These are phyloP conservation scores for Pseudozyma tsukubaensis DNA, from an alignment of 1,284 basidiomycete genomes.

Conservation along the genomic window DNA sequence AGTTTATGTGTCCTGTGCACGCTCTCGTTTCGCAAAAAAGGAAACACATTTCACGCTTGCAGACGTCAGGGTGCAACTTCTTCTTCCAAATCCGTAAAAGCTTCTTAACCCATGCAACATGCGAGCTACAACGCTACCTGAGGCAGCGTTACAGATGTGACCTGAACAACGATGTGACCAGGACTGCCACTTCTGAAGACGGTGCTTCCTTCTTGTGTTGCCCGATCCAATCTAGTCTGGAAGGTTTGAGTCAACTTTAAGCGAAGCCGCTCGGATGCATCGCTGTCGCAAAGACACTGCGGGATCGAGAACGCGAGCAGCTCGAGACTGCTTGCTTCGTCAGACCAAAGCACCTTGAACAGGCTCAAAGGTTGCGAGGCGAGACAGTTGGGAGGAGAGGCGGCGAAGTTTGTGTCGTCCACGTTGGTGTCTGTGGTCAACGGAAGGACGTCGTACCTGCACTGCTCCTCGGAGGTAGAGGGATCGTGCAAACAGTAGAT, in stretches of 20 bases:
- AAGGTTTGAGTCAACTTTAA: slow-evolving; percentile 2
- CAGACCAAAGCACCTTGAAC: slow-evolving; percentile 13
- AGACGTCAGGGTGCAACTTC: no score
- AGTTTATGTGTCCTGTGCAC: no score
- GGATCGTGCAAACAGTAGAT: slow-evolving; percentile 26
- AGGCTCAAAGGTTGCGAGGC: slow-evolving; percentile 18
- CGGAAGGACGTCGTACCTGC: slow-evolving; percentile 11
- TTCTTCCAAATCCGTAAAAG: no score
- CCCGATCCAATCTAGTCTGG: slow-evolving; percentile 3
- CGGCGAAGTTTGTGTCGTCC: slow-evolving; percentile 3
- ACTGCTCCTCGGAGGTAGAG: background rate
- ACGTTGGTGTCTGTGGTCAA: background rate
- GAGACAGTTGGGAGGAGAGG: slow-evolving; percentile 26
- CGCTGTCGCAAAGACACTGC: slow-evolving; percentile 1
- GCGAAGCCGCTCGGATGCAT: background rate
- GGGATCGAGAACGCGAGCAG: slow-evolving; percentile 31
- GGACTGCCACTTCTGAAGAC: background rate
- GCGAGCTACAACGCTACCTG: slow-evolving; percentile 19
- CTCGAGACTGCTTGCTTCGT: background rate
- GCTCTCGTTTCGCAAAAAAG: no score
- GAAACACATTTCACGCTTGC: no score
- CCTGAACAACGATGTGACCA: slow-evolving; percentile 8
- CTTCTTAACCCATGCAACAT: no score
- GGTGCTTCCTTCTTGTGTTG: background rate
- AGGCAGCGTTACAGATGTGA: slow-evolving; percentile 11